Evolutionary conservation across 257 asterid species (phyloP).

Genomic region (Cinchona pubescens): DNA sequence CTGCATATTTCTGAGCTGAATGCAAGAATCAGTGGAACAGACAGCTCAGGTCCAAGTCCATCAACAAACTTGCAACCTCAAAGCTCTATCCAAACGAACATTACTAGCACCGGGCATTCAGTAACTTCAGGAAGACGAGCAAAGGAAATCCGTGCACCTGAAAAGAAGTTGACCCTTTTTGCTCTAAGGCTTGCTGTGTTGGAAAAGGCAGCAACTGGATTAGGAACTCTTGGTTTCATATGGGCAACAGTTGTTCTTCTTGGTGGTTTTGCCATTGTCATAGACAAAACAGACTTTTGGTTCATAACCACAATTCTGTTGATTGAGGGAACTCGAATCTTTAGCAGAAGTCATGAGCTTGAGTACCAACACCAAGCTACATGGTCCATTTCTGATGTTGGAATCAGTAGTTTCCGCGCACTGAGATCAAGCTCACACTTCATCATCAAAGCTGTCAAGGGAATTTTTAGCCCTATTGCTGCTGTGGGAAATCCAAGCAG

Average conservation of each 20-base stretch:
- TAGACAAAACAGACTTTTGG: slow-evolving; percentile 85
- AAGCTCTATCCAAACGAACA: slow-evolving; percentile 33
- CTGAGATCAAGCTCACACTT: slow-evolving; percentile 49
- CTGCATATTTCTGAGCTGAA: slow-evolving; percentile 53
- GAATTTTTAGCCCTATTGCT: slow-evolving; percentile 25
- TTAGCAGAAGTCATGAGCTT: slow-evolving; percentile 88
- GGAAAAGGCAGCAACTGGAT: slow-evolving; percentile 77
- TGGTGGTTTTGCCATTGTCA: slow-evolving; percentile 87
- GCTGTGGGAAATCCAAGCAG: slow-evolving; percentile 16
- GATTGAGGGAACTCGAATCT: slow-evolving; percentile 72
- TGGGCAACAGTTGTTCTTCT: slow-evolving; percentile 98
- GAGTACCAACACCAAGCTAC: slow-evolving; percentile 97
- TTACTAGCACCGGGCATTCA: slow-evolving; percentile 25
- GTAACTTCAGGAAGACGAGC: slow-evolving; percentile 21
- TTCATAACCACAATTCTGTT: slow-evolving; percentile 69
- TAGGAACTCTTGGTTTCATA: slow-evolving; percentile 85
- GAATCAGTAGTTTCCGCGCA: slow-evolving; percentile 65
- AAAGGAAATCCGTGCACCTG: slow-evolving; percentile 58
- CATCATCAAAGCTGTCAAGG: slow-evolving; percentile 27
- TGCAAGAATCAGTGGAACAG: slow-evolving; percentile 25
- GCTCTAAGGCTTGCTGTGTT: slow-evolving; percentile 86
- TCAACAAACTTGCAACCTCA: slow-evolving; percentile 40
- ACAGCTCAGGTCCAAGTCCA: slow-evolving; percentile 31
- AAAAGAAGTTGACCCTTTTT: slow-evolving; percentile 78
- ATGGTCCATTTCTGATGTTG: slow-evolving; percentile 67